Conservation (phyloP, 306 rosid genomes). For the Leucaena leucocephala region DNA sequence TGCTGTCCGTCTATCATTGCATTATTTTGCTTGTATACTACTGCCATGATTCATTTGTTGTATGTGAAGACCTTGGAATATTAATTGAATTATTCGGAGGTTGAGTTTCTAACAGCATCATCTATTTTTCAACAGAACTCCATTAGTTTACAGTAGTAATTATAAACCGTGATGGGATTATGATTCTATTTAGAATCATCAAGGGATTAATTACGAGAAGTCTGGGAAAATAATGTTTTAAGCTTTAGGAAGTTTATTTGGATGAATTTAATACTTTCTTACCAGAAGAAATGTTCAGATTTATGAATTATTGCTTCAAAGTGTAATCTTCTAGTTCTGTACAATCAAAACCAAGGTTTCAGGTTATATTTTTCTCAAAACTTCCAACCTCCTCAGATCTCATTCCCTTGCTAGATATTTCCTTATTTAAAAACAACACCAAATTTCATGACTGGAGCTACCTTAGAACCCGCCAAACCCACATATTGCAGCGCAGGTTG, state of each 20-base stretch:
- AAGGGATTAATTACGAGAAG: background rate
- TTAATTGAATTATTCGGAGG: no score
- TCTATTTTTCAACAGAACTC: no score
- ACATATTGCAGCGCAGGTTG: background rate
- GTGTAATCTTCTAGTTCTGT: background rate
- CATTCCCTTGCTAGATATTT: background rate
- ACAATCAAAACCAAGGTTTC: slow-evolving; percentile 7
- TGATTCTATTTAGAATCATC: slow-evolving; percentile 19
- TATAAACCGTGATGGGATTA: background rate
- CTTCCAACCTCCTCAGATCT: background rate
- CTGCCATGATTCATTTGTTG: no score
- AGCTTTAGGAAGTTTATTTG: background rate
- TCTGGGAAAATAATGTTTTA: background rate
- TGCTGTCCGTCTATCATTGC: no score
- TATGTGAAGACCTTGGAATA: no score
- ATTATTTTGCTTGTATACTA: no score
- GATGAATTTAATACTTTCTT: background rate
- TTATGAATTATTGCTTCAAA: background rate
- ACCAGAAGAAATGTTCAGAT: background rate
- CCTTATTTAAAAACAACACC: background rate
- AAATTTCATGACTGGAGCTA: background rate
- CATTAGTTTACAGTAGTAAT: background rate
- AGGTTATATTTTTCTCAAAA: background rate
- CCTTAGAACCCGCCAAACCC: background rate
- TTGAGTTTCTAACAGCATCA: no score